These are phyloP conservation scores for Niebla homalea DNA, from an alignment of 495 filamentous ascomycete genomes.

Conservation along the genomic window DNA sequence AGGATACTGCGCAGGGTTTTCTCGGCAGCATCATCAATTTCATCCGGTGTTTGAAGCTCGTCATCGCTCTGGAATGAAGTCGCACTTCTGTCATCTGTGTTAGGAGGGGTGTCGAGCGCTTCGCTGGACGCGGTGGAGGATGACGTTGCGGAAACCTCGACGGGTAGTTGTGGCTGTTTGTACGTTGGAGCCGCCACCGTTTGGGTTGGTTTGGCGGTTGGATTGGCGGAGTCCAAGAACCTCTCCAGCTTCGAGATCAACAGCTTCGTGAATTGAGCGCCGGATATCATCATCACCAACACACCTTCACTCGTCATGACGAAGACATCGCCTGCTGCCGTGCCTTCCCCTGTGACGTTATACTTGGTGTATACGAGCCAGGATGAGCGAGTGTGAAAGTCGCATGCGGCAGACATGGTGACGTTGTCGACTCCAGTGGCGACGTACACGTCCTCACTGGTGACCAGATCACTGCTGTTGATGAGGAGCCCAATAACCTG, in stretches of 20 bases:
- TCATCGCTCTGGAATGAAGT: not conserved
- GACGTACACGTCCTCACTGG: slow-evolving; percentile 19
- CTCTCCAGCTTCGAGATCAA: slow-evolving; percentile 14
- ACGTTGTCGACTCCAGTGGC: slow-evolving; percentile 15
- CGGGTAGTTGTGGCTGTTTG: not conserved
- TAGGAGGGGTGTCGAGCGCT: not conserved
- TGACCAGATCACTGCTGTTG: slow-evolving; percentile 18
- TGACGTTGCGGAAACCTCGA: not conserved
- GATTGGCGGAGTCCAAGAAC: slow-evolving; percentile 14
- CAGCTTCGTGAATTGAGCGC: slow-evolving; percentile 15
- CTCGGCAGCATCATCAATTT: slow-evolving; percentile 2
- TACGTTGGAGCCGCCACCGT: not conserved
- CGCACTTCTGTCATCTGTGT: not conserved
- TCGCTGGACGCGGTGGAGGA: not conserved
- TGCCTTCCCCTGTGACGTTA: slow-evolving; percentile 4
- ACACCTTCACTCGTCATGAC: slow-evolving; percentile 15
- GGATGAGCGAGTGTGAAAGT: slow-evolving; percentile 9
- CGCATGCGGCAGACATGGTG: slow-evolving; percentile 12
- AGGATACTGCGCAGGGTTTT: slow-evolving; percentile 7
- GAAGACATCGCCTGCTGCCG: slow-evolving; percentile 21
- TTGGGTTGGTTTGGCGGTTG: slow-evolving; percentile 8
- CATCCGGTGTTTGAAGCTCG: not conserved
- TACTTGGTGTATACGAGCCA: slow-evolving; percentile 22
- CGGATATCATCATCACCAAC: slow-evolving; percentile 13
- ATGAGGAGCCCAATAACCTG: slow-evolving; percentile 25